These are phyloP conservation scores for Ocimum tenuiflorum DNA, from an alignment of 257 asterid species.

Conservation along the genomic window DNA sequence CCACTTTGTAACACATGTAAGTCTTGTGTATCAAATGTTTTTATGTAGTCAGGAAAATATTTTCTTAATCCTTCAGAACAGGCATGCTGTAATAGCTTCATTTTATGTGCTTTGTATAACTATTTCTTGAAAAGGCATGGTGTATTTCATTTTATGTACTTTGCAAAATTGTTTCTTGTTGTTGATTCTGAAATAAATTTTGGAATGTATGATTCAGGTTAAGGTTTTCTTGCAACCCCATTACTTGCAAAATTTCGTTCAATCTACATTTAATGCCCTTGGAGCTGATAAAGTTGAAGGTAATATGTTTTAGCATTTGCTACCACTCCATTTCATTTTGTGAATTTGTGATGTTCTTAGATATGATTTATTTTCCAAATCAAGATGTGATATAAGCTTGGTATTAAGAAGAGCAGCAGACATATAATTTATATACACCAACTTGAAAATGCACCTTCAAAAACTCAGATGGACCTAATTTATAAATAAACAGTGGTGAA, in stretches of 20 bases:
- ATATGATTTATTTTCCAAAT: neutral
- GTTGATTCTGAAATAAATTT: constrained; percentile 20
- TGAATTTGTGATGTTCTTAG: neutral
- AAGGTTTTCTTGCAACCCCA: constrained; percentile 82
- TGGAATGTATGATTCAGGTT: constrained; percentile 53
- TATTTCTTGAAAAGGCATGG: neutral
- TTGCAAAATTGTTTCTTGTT: neutral
- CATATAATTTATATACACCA: neutral
- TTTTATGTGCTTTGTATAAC: neutral
- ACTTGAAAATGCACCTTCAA: neutral
- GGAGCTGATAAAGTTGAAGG: constrained; percentile 80
- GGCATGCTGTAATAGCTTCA: neutral
- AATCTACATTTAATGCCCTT: constrained; percentile 81
- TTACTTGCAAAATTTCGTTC: constrained; percentile 86
- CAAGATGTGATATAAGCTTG: constrained; percentile 9
- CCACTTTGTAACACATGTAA: neutral
- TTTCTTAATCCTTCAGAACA: neutral
- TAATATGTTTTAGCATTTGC: constrained; percentile 21
- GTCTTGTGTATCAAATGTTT: neutral
- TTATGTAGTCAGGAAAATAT: neutral
- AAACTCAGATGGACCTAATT: neutral
- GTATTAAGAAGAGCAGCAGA: neutral
- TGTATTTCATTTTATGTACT: neutral
- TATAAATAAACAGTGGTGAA: neutral
- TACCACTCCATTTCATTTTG: neutral